These are phyloP conservation scores for Immersiporthe knoxdaviesiana DNA, from an alignment of 2,329 filamentous ascomycete genomes.

Conservation along the genomic window DNA sequence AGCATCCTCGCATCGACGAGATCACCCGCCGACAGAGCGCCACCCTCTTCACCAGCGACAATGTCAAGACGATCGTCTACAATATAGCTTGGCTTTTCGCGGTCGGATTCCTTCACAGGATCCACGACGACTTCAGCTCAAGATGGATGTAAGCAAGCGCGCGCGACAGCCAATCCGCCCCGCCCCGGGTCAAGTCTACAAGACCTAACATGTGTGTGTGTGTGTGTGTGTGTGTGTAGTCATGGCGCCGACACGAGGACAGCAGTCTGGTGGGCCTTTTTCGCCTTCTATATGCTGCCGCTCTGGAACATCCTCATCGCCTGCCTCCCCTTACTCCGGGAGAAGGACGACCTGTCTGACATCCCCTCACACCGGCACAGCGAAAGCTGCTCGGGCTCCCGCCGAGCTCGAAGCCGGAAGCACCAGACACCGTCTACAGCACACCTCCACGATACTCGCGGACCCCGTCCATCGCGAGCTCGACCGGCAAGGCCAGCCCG, in stretches of 20 bases:
- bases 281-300: slow-evolving; percentile 58
- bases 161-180: background rate
- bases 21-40: slow-evolving; percentile 81
- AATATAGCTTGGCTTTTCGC: slow-evolving; percentile 59
- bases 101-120: slow-evolving; percentile 42
- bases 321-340: slow-evolving; percentile 71
- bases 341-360: slow-evolving; percentile 78
- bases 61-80: slow-evolving; percentile 70
- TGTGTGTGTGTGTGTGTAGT: too few species aligned
- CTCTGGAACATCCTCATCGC: slow-evolving; percentile 73
- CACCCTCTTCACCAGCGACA: slow-evolving; percentile 76
- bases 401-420: slow-evolving; percentile 64
- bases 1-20: slow-evolving; percentile 85
- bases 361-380: slow-evolving; percentile 88
- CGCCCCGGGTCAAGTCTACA: slow-evolving; percentile 19
- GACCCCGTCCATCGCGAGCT: slow-evolving; percentile 68
- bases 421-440: slow-evolving; percentile 72
- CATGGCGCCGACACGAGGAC: slow-evolving; percentile 38
- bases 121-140: slow-evolving; percentile 41
- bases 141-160: slow-evolving; percentile 45
- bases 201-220: too few species aligned
- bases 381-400: slow-evolving; percentile 81
- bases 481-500: slow-evolving; percentile 62
- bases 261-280: slow-evolving; percentile 50
- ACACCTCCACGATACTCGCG: slow-evolving; percentile 87